These are phyloP conservation scores for Suhomyces terraborum DNA, from an alignment of 1,139 yeast species.

Conservation along the genomic window DNA sequence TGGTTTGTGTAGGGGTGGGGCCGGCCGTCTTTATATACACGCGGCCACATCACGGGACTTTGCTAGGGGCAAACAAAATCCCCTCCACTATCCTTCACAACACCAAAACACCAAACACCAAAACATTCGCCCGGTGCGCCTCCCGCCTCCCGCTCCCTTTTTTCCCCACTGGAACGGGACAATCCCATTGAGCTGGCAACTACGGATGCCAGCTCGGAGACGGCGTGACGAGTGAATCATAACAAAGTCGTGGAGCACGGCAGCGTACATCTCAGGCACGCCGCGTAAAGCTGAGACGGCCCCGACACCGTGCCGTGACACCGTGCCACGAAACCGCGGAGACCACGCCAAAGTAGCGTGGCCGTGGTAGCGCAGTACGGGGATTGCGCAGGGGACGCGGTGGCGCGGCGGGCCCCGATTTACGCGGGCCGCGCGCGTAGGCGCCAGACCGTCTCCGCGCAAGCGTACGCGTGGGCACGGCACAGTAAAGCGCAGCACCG, in stretches of 20 bases:
- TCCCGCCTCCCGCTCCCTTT: no score
- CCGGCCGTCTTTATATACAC: constrained; percentile 9
- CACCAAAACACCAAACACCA: background rate
- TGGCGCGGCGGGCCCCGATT: constrained; percentile 7
- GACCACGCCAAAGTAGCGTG: no score
- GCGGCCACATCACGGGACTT: constrained; percentile 9
- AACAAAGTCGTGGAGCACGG: background rate
- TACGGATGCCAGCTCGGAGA: background rate
- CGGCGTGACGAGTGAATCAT: background rate
- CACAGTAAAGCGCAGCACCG: constrained; percentile 9
- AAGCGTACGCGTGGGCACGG: constrained; percentile 10
- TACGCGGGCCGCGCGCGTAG: constrained; percentile 13
- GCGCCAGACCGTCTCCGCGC: constrained; percentile 8
- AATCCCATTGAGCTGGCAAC: background rate
- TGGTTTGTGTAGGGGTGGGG: constrained; percentile 1
- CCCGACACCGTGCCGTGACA: no score
- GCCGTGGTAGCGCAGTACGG: no score
- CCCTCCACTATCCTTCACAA: background rate
- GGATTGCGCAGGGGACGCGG: background rate
- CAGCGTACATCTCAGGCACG: background rate
- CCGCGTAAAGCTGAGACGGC: background rate
- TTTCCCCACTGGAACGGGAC: background rate
- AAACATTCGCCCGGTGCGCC: background rate
- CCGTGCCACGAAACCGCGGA: no score
- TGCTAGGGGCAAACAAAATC: background rate